A percentile compares a stretch with the other conserved stretches of the same genome.
These are phyloP conservation scores for Murraya paniculata DNA, from an alignment of 345 rosid species.

Conservation along the genomic window DNA sequence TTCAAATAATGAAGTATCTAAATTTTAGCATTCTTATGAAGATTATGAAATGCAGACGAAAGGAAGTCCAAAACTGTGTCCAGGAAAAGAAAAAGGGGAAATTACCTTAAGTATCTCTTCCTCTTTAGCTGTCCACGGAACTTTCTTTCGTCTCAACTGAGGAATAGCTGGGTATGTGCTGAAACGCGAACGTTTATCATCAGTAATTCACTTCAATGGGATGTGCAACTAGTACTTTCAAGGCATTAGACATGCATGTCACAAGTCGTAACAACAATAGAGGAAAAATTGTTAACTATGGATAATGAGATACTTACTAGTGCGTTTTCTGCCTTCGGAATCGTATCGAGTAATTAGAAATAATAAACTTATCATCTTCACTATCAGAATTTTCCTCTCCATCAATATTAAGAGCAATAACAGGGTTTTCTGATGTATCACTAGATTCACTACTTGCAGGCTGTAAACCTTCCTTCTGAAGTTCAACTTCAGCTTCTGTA, in stretches of 20 bases:
- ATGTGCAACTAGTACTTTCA: neutral
- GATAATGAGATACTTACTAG: slow-evolving; percentile 21
- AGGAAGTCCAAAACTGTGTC: neutral
- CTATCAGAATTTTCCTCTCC: slow-evolving; percentile 21
- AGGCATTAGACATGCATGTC: neutral
- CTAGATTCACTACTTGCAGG: slow-evolving; percentile 13
- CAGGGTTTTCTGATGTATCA: slow-evolving; percentile 17
- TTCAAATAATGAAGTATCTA: neutral
- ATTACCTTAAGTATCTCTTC: slow-evolving; percentile 45
- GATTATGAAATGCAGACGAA: neutral
- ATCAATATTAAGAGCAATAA: slow-evolving; percentile 14
- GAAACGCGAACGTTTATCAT: slow-evolving; percentile 10
- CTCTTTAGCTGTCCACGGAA: slow-evolving; percentile 41
- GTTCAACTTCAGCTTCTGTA: slow-evolving; percentile 9
- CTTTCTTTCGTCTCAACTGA: slow-evolving; percentile 31
- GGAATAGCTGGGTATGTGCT: slow-evolving; percentile 28
- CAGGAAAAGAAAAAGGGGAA: neutral
- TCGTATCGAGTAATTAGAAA: slow-evolving; percentile 18
- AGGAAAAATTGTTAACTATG: neutral
- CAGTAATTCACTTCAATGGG: neutral
- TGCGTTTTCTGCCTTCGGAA: slow-evolving; percentile 14
- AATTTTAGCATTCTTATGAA: neutral
- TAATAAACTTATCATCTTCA: slow-evolving; percentile 26
- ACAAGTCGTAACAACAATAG: no score
- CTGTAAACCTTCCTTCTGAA: slow-evolving; percentile 23